Evolutionary conservation across 2,329 filamentous ascomycete genomes (phyloP).

Genomic region (Claviceps pazoutovae): DNA sequence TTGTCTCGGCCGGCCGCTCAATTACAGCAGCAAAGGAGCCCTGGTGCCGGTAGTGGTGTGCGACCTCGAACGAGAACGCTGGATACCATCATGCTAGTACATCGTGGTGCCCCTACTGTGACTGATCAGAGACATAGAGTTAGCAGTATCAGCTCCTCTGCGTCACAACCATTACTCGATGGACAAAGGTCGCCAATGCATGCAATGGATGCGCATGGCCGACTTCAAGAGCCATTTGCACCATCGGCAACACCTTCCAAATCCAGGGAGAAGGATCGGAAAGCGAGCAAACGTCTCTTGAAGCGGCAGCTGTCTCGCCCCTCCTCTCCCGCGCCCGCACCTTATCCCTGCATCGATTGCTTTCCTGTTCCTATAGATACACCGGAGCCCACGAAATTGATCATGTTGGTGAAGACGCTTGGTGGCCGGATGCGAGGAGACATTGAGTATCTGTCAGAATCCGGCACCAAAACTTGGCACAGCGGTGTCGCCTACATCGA

Average conservation of each 20-base stretch:
- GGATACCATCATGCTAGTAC: constrained; percentile 39
- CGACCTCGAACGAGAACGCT: constrained; percentile 45
- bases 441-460: constrained; percentile 51
- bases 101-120: constrained; percentile 23
- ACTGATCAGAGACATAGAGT: constrained; percentile 47
- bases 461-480: constrained; percentile 49
- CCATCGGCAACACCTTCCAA: constrained; percentile 8
- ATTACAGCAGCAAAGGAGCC: constrained; percentile 17
- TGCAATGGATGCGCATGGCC: constrained; percentile 25
- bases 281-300: constrained; percentile 36
- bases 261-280: constrained; percentile 22
- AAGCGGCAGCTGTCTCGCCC: constrained; percentile 44
- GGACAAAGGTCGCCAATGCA: constrained; percentile 29
- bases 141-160: constrained; percentile 54
- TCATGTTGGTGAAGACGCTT: constrained; percentile 63
- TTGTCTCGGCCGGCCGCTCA: constrained; percentile 3
- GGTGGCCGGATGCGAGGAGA: constrained; percentile 70
- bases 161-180: constrained; percentile 38
- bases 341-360: constrained; percentile 45
- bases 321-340: constrained; percentile 40
- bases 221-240: constrained; percentile 21
- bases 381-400: constrained; percentile 55
- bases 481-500: constrained; percentile 65
- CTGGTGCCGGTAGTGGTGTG: constrained; percentile 21
- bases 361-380: constrained; percentile 46